Evolutionary conservation across 1,284 basidiomycete genomes (phyloP), one percentile per base, ranked within the genome.

Genomic region (Cutaneotrichosporon arboriforme): DNA sequence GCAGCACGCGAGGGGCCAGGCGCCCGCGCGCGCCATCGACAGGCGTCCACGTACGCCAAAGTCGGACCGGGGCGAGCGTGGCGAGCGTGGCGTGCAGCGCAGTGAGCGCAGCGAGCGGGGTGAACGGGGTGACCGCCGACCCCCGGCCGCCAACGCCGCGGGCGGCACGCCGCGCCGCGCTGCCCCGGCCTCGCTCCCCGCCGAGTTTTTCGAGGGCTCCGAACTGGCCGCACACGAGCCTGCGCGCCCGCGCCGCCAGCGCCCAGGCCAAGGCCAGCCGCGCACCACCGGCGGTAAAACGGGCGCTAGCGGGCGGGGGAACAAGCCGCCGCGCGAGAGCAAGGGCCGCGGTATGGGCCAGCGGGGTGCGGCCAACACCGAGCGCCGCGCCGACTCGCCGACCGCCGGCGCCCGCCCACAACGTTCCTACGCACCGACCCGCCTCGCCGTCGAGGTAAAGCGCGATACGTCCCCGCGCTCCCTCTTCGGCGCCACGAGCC

Each of bases 191-290:
- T 44, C 45, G 9, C 43, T 52, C 14, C 47, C 55, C 13, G 15
- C 34, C 39, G 53, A 55, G 44, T 50, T 55, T 31, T 52, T 57
- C 35, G 55, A 57, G 47, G 47, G 47, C 26, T 17, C 51, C 34
- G 51, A 55, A 26, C 45, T 26, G 44, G 44, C 43, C 33, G 12
- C 33, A 4, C 7, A n/a, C 37, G 22, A n/a, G 18, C 13, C 17
- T 21, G 43, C 22, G 33, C 35, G 42, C 34, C 9, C 8, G 12
- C 10, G 31, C 21, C 4, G 4, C 21, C 21, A 38, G 15, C 22
- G 13, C 31, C 22, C 10, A 20, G n/a, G 1, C 21, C 22, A 18
- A 31, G 21, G 22, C 40, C 40, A 20, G 40, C 40, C 7, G 18
- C n/a, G n/a, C n/a, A 37, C 5, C 17, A 14, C 15, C 14, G 36